Evolutionary conservation across 768 basidiomycete species (phyloP), one percentile per base, ranked within the genome.

Genomic region (Boletus pseudopeckii): DNA sequence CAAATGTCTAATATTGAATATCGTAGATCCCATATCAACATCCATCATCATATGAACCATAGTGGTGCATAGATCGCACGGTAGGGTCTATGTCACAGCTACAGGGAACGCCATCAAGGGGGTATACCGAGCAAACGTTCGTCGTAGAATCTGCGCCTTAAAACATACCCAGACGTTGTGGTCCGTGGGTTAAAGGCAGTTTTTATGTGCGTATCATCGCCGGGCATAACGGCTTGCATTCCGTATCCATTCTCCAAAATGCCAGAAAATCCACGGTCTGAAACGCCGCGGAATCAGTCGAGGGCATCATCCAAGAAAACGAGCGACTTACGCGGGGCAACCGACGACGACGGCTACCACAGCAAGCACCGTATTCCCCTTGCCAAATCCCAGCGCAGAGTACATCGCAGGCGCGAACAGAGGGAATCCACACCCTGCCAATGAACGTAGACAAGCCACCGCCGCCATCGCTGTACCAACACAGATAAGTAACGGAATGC

Each of bases 351-450:
- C 80, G 2, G 84, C 74, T 2, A 79, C 57, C 9, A 64, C 76
- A 0, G 87, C 87, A 7, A 91, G 74, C 4, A 90, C 74, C 0
- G 87, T 85, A 56, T 83, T 70, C 8, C 85, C 86, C 55, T 83
- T 85, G 0, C 88, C 89, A 52, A 84, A 86, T 4, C 87, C 89
- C 0, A 90, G 72, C 14, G 73, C 71, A 1, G 72, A 66, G 67
- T 80, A 90, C 81, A 90, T 86, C 36, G 78, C 72, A 18, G 85
- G 82, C 4, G 83, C 86, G 59, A 91, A 91, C n/a, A 91, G 70
- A 2, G 89, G 90, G 64, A 92, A 90, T 1, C 78, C 82, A 49
- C 88, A 90, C 0, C 89, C 89, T 1, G 81, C 80, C 0, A 88
- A 50, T 0, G 84, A 82, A 24, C 89, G 81, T 14, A 89, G 64